Evolutionary conservation across 2,329 filamentous ascomycete species (phyloP), one percentile per base, ranked within the genome.

Genomic region (Nemania sp.): DNA sequence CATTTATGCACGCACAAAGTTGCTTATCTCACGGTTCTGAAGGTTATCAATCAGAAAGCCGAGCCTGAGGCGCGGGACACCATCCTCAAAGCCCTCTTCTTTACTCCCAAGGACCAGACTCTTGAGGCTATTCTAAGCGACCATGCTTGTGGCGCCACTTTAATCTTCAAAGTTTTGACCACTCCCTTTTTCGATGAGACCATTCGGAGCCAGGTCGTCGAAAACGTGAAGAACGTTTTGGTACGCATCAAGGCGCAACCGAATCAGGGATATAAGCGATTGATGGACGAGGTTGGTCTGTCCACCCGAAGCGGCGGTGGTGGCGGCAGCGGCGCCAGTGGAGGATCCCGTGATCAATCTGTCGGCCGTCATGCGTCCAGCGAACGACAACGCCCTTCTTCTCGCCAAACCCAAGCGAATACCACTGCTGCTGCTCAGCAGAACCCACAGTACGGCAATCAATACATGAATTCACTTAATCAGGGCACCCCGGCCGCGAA

Each of bases 1-100:
- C 92, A 97, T 73, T 84, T 99, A 6, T 98, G 95, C 82, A 98
- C 95, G 0, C 95, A 99, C 82, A 98, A 98, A 81, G 94, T 99
- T 57, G 95, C 95, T 0, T 98, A 98, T 72, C 82, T 98, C 63
- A 99, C 95, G 0, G 94, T 99, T 1, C 82, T 99, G 59, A 99
- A 99, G 80, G 92, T 98, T 52, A 96, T 99, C 76, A 99, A 99
- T 74, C 95, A 99, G 76, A 92, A 96, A 73, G 91, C 93, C 35
- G 95, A 99, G 77, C 84, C 91, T 0, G 94, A 98, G 63, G 95
- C 95, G 3, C 87, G 95, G 12, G 94, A 99, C 71, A 90, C 86
- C 49, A 91, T 99, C 40, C 81, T 98, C 42, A 90, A 92, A 74
- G 93, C 94, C 2, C 80, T 99, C 35, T 98, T 99, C 83, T 96